A percentile compares a stretch with the other conserved stretches of the same genome.
phyloP scores from a whole-genome alignment of 192 early-diverging fungal species.

The Pilaira anomala region DNA sequence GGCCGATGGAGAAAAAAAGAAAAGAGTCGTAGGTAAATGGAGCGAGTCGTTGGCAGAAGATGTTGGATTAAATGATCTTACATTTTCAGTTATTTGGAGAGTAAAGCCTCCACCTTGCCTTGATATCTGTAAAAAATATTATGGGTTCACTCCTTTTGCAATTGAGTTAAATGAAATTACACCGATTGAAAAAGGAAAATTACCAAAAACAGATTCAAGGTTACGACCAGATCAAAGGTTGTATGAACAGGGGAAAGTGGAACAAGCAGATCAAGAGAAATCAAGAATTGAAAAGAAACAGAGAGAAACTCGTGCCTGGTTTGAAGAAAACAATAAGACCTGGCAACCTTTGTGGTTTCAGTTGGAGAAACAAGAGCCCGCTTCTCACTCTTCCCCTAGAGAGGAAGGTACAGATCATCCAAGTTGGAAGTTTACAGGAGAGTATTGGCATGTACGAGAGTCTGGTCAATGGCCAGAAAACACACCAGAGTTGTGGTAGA shows the following conservation, averaged over 20 bases:
- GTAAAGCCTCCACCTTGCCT: slow-evolving; percentile 62
- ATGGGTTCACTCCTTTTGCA: slow-evolving; percentile 85
- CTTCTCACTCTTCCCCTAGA: slow-evolving; percentile 54
- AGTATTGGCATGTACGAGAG: slow-evolving; percentile 74
- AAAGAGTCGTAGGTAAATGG: slow-evolving; percentile 58
- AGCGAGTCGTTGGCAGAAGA: slow-evolving; percentile 55
- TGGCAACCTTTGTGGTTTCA: slow-evolving; percentile 9
- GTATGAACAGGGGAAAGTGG: slow-evolving; percentile 72
- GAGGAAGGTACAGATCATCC: slow-evolving; percentile 42
- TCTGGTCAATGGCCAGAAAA: slow-evolving; percentile 33
- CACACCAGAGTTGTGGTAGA: slow-evolving; percentile 35
- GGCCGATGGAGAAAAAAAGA: slow-evolving; percentile 45
- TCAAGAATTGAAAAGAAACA: slow-evolving; percentile 81
- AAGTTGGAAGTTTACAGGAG: slow-evolving; percentile 79
- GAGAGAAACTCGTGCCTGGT: slow-evolving; percentile 65
- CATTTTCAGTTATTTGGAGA: slow-evolving; percentile 78
- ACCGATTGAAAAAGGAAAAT: slow-evolving; percentile 47
- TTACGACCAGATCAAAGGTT: slow-evolving; percentile 89
- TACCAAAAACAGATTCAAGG: slow-evolving; percentile 89
- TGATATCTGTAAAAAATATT: slow-evolving; percentile 60
- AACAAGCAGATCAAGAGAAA: slow-evolving; percentile 80
- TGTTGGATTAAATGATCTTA: slow-evolving; percentile 41
- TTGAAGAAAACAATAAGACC: slow-evolving; percentile 53
- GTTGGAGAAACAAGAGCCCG: slow-evolving; percentile 63
- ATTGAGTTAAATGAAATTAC: slow-evolving; percentile 89